Conservation (phyloP, 208 protist species). For the Leishmania guyanensis region DNA sequence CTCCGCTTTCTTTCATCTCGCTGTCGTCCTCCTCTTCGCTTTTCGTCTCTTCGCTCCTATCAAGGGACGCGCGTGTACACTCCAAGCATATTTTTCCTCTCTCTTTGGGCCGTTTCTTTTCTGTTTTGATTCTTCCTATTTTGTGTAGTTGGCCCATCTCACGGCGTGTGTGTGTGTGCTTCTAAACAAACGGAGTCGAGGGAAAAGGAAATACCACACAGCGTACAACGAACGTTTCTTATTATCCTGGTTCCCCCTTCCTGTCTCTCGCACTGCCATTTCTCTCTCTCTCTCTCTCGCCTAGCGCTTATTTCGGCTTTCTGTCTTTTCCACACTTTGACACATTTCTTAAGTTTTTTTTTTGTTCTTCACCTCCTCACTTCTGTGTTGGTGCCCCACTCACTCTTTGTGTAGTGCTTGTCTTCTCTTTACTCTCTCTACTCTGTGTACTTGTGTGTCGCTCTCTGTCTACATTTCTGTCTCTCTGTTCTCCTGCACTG, state of each 20-base stretch:
- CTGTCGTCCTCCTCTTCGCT: neutral
- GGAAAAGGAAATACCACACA: neutral
- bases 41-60: neutral
- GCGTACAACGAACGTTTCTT: too few relatives aligned
- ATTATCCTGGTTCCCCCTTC: neutral
- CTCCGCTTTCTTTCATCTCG: conserved; percentile 2
- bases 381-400: neutral
- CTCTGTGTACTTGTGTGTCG: neutral
- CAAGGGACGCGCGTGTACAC: neutral
- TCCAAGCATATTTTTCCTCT: conserved; percentile 19
- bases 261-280: neutral
- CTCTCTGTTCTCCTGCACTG: neutral
- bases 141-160: neutral
- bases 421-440: neutral
- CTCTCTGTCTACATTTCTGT: neutral
- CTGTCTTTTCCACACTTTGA: neutral
- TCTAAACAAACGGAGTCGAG: neutral
- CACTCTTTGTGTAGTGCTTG: neutral
- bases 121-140: neutral
- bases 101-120: neutral
- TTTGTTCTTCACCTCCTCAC: neutral
- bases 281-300: neutral
- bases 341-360: neutral
- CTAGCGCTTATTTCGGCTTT: neutral
- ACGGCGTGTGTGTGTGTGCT: neutral